Evolutionary conservation across 495 filamentous ascomycete genomes (phyloP), one percentile per base, ranked within the genome.

Genomic region (Darksidea phi): DNA sequence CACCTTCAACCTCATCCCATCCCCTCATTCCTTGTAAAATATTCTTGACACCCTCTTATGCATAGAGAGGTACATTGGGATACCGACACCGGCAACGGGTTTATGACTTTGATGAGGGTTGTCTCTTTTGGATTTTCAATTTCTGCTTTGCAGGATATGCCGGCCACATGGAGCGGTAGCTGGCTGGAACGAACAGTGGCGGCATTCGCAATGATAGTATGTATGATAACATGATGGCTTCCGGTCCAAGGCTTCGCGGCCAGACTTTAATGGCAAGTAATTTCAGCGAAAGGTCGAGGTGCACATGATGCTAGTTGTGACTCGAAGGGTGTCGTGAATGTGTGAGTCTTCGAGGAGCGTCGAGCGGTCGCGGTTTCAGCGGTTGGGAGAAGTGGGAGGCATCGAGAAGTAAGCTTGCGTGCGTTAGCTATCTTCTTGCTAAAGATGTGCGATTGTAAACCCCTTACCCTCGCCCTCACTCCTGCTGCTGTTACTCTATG

Each of bases 71-170:
- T 55, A 54, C 46, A 32, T 26, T 36, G 50, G 51, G 15, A 50
- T 61, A 50, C 45, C 51, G 38, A 23, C 20, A 34, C 52, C 47
- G 57, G 63, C 63, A 54, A 66, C 57, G 63, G 63, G 28, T 32
- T 66, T 47, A 64, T 48, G 57, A 61, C 8, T 32, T 57, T 57
- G 57, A 66, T 26, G 63, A 66, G 51, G 38, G 15, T 65, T 47
- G 45, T 52, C 7, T 56, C n/a, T 57, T 48, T 53, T 52, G 54
- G 48, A 42, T 50, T 50, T 49, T 11, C 21, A 41, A 45, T 13
- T 42, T 37, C 36, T 32, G 42, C 21, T 48, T 58, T 38, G 41
- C 38, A 48, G 28, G 28, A 42, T 47, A 15, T 48, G 62, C 50
- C 50, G 50, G 56, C 43, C 51, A 37, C 48, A 55, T 12, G 25